Evolutionary conservation across 2,329 filamentous ascomycete species (phyloP), one percentile per base, ranked within the genome.

Genomic region (Tolypocladium tropicale): DNA sequence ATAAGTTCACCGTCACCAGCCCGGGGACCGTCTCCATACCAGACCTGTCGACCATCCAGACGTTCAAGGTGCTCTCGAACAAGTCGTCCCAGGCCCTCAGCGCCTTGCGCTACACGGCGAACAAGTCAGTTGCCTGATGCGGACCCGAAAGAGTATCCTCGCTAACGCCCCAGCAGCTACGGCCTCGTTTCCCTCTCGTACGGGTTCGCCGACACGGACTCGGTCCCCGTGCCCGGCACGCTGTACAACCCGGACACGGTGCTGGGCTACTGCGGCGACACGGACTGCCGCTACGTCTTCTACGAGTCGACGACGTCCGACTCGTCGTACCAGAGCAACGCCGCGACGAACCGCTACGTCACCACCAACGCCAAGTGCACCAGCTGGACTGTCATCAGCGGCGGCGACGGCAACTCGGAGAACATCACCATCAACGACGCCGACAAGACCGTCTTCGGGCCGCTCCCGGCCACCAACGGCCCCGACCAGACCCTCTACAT

Each of bases 41-140:
- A 1, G 64, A 72, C 53, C 62, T 78, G 65, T 63, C 62, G 9
- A 63, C 56, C 37, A 68, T 73, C 56, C 68, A 68, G 58, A 70
- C 65, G 41, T 62, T 52, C 32, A 69, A 61, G 48, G 64, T 70
- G 16, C 52, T 72, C 18, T 60, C 60, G 5, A 59, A 60, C 11
- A 60, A 32, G 46, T n/a, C 46, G 10, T 54, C 53, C 9, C 62
- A 64, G 23, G 57, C 60, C 2, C 54, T 58, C 16, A 65, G 60
- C n/a, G 71, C 73, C 28, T 64, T 74, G 25, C 65, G 74, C 52
- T 76, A 73, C 51, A 74, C 71, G 1, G 75, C 76, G 14, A 75
- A 76, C 37, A 70, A 67, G 71, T 70, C 53, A 34, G 60, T 57
- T 10, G 25, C 9, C 36, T 14, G 11, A 46, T 34, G 30, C 37